Conservation (phyloP, 1,139 yeast species). For the Nadsonia starkeyi-henricii region DNA sequence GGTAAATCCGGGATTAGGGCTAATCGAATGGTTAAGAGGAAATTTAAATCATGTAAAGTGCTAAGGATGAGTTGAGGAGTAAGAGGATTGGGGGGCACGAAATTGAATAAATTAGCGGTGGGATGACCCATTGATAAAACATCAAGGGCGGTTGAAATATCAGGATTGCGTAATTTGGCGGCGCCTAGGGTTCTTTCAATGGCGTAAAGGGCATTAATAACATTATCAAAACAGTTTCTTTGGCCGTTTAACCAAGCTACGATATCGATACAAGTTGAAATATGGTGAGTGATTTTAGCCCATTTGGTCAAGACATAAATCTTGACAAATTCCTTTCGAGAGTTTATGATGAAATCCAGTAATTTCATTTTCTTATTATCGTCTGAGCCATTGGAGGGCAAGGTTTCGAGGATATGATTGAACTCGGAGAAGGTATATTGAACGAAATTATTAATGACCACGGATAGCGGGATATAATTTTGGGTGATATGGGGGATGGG, state of each 20-base stretch:
- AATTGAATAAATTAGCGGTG: conserved; percentile 51
- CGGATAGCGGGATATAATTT: conserved; percentile 52
- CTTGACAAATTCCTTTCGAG: conserved; percentile 73
- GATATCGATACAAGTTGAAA: conserved; percentile 65
- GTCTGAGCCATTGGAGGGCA: conserved; percentile 43
- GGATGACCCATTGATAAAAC: conserved; percentile 73
- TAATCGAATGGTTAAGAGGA: conserved; percentile 59
- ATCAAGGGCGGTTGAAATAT: conserved; percentile 72
- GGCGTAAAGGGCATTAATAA: conserved; percentile 43
- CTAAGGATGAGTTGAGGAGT: conserved; percentile 44
- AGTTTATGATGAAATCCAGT: conserved; percentile 48
- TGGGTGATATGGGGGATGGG: conserved; percentile 59
- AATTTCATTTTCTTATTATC: conserved; percentile 51
- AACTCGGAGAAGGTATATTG: conserved; percentile 54
- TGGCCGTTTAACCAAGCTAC: conserved; percentile 82
- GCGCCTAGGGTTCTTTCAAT: conserved; percentile 57
- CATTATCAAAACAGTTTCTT: conserved; percentile 51
- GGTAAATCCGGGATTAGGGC: conserved; percentile 56
- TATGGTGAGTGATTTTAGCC: conserved; percentile 61
- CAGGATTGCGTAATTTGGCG: conserved; percentile 85
- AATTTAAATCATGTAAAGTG: conserved; percentile 56
- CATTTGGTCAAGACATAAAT: conserved; percentile 77
- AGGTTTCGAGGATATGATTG: conserved; percentile 44
- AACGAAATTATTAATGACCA: conserved; percentile 44
- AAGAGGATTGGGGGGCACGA: conserved; percentile 37